Percentiles rank a stretch among this genome's conserved stretches.
These are phyloP conservation scores for Biscogniauxia mediterranea DNA, from an alignment of 2,329 filamentous ascomycete species.

Conservation along the genomic window DNA sequence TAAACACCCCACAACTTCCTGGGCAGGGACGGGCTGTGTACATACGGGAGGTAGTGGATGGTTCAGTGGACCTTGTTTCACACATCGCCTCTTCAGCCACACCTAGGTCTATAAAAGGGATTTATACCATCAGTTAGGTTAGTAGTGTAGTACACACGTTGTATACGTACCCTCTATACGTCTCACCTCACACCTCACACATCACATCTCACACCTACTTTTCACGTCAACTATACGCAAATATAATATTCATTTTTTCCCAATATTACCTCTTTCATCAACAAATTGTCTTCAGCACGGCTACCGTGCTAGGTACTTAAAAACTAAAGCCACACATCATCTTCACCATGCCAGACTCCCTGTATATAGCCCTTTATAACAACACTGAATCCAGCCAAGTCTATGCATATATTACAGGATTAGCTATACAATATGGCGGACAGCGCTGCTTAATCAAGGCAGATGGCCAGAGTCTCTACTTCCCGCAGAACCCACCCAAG, in stretches of 20 bases:
- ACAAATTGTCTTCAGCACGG: background rate
- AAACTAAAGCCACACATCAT: background rate
- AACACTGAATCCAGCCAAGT: slow-evolving; percentile 51
- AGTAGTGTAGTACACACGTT: too few species aligned
- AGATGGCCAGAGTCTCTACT: slow-evolving; percentile 53
- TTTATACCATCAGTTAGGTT: too few species aligned
- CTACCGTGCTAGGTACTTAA: background rate
- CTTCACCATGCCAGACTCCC: slow-evolving; percentile 38
- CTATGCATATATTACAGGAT: slow-evolving; percentile 65
- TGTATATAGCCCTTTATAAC: slow-evolving; percentile 58
- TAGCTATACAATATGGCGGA: slow-evolving; percentile 47
- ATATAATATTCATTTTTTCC: too few species aligned
- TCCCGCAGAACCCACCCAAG: slow-evolving; percentile 51
- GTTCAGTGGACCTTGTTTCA: too few species aligned
- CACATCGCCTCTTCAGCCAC: too few species aligned
- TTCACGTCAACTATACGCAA: too few species aligned
- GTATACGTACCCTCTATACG: background rate
- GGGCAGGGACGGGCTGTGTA: too few species aligned
- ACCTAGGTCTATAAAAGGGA: too few species aligned
- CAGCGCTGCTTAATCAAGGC: slow-evolving; percentile 38
- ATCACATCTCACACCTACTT: background rate
- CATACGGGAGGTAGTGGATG: too few species aligned
- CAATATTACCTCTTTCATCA: too few species aligned
- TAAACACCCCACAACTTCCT: too few species aligned
- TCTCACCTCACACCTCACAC: too few species aligned